phyloP scores from a whole-genome alignment of 208 protist species.

The Angomonas deanei region DNA sequence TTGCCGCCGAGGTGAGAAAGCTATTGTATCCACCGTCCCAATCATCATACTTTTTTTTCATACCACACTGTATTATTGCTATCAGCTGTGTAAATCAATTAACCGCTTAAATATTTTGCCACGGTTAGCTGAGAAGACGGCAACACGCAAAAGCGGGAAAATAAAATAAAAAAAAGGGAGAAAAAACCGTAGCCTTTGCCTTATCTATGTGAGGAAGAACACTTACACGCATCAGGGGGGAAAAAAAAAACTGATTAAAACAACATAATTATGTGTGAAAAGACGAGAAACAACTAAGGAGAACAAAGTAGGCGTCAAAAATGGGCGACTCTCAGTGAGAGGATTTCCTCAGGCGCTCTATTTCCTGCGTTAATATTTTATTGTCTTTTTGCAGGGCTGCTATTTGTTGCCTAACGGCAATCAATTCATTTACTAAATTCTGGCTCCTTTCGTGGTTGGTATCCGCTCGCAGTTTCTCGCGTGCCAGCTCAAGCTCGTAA shows the following conservation, averaged over 20 bases:
- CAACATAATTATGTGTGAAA: background rate
- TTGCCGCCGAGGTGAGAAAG: background rate
- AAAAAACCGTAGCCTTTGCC: background rate
- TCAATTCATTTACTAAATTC: conserved; percentile 62
- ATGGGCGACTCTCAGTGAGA: conserved; percentile 7
- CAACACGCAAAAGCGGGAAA: too few relatives aligned
- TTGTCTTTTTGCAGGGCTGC: conserved; percentile 47
- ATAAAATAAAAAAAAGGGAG: background rate
- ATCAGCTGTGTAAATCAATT: background rate
- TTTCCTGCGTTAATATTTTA: conserved; percentile 28
- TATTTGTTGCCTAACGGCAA: conserved; percentile 39
- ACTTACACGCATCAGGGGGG: background rate
- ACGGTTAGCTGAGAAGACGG: background rate
- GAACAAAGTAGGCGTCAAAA: conserved; percentile 1
- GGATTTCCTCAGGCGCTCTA: conserved; percentile 53
- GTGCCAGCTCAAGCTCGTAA: conserved; percentile 72
- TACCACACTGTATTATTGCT: background rate
- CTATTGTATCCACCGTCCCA: background rate
- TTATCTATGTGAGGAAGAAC: background rate
- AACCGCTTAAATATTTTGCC: too few relatives aligned
- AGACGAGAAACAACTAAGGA: background rate
- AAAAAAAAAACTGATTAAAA: background rate
- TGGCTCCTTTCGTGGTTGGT: conserved; percentile 56
- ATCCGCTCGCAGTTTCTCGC: conserved; percentile 56
- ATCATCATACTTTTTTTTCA: background rate